phyloP scores from a whole-genome alignment of 2,329 filamentous ascomycete species.

The Colletotrichum sp. region DNA sequence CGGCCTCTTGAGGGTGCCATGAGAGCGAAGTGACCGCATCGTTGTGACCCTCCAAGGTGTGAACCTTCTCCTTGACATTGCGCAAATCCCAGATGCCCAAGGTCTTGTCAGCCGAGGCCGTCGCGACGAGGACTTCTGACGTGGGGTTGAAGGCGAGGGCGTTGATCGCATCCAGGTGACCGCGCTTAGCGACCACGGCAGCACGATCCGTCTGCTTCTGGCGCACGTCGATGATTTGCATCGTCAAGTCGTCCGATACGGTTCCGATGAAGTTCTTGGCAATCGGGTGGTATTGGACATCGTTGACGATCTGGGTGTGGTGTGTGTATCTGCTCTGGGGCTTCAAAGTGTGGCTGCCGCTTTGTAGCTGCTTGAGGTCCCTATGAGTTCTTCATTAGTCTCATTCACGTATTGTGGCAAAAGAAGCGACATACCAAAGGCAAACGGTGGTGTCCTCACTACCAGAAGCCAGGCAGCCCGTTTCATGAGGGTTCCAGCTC shows the following conservation, averaged over 20 bases:
- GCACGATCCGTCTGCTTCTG: slow-evolving; percentile 68
- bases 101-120: slow-evolving; percentile 93
- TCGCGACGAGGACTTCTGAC: slow-evolving; percentile 88
- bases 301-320: slow-evolving; percentile 91
- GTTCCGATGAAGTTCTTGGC: slow-evolving; percentile 87
- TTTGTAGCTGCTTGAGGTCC: slow-evolving; percentile 81
- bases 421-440: slow-evolving; percentile 70
- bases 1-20: slow-evolving; percentile 92
- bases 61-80: slow-evolving; percentile 87
- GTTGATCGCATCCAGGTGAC: slow-evolving; percentile 93
- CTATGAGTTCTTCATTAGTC: slow-evolving; percentile 43
- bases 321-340: slow-evolving; percentile 82
- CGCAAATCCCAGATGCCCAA: slow-evolving; percentile 95
- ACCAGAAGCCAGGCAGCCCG: slow-evolving; percentile 85
- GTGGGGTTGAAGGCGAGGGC: slow-evolving; percentile 93
- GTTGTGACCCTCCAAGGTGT: slow-evolving; percentile 86
- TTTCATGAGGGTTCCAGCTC: slow-evolving; percentile 86
- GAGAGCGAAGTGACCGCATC: slow-evolving; percentile 90
- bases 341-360: slow-evolving; percentile 72
- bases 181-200: slow-evolving; percentile 71
- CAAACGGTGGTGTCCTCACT: slow-evolving; percentile 92
- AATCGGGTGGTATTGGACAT: slow-evolving; percentile 93
- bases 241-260: slow-evolving; percentile 92
- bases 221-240: slow-evolving; percentile 91
- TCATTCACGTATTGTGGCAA: background rate